Conservation (phyloP, 257 asterid genomes). For the Echites panduratus region DNA sequence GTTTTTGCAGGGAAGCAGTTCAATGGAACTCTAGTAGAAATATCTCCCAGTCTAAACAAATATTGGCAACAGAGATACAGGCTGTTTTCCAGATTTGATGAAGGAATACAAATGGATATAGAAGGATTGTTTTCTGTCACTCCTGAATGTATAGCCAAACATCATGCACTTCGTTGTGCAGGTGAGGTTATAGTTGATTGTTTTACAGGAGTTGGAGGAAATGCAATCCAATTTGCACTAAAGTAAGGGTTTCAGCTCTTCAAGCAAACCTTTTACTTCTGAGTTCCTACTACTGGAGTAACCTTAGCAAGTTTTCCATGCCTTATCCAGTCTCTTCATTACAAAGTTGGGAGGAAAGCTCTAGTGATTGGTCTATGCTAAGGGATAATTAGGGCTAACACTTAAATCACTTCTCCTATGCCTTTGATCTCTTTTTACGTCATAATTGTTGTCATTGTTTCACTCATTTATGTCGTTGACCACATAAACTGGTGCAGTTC, state of each 20-base stretch:
- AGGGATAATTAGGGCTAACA: neutral
- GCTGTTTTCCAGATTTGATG: conserved; percentile 67
- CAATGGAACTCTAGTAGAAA: conserved; percentile 34
- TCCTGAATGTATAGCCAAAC: conserved; percentile 77
- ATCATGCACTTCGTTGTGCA: conserved; percentile 87
- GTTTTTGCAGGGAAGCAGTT: conserved; percentile 29
- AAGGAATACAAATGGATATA: conserved; percentile 84
- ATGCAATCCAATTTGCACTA: conserved; percentile 84
- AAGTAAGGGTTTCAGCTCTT: conserved; percentile 35
- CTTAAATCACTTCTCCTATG: neutral
- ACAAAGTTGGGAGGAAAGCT: neutral
- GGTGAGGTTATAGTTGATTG: conserved; percentile 59
- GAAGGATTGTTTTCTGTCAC: conserved; percentile 99
- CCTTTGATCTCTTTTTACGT: neutral
- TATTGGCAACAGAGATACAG: conserved; percentile 85
- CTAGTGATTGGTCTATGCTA: neutral
- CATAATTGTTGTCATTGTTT: neutral
- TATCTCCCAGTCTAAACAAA: conserved; percentile 54
- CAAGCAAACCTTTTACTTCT: conserved; percentile 8
- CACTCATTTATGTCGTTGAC: neutral
- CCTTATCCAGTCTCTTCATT: conserved; percentile 4
- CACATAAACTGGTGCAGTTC: neutral
- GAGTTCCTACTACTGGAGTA: neutral
- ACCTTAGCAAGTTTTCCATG: neutral
- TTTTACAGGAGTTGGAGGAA: conserved; percentile 94